Percentiles rank a stretch among this genome's conserved stretches.
These are phyloP conservation scores for Gossypium davidsonii DNA, from an alignment of 441 rosid genomes.

Conservation along the genomic window DNA sequence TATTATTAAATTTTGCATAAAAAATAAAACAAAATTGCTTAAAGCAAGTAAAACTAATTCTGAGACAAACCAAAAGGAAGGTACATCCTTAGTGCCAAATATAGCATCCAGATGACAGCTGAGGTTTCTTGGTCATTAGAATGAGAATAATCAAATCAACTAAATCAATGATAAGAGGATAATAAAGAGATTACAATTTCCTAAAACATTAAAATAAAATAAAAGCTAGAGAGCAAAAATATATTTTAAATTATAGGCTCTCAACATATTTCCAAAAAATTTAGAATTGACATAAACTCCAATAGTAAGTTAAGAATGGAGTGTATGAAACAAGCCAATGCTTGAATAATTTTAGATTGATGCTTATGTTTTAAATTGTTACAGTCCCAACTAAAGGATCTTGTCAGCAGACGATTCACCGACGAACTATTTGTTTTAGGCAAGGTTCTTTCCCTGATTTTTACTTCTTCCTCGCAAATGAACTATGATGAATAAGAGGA, in stretches of 20 bases:
- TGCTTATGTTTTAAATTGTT: neutral
- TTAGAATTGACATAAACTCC: neutral
- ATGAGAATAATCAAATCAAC: constrained; percentile 1
- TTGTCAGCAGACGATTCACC: no score
- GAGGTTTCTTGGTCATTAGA: neutral
- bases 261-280: neutral
- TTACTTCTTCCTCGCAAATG: no score
- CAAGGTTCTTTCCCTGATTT: no score
- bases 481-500: no score
- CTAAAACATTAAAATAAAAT: neutral
- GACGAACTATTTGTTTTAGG: no score
- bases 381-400: no score
- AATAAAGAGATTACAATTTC: neutral
- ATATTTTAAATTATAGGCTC: neutral
- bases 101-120: neutral
- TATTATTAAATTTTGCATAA: neutral
- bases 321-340: neutral
- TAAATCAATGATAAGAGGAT: neutral
- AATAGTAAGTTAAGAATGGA: neutral
- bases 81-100: neutral
- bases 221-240: neutral
- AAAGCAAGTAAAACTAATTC: neutral
- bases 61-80: neutral
- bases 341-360: constrained; percentile 1
- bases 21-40: neutral